These are phyloP conservation scores for Phytomonas serpens DNA, from an alignment of 208 protist genomes.

Conservation along the genomic window DNA sequence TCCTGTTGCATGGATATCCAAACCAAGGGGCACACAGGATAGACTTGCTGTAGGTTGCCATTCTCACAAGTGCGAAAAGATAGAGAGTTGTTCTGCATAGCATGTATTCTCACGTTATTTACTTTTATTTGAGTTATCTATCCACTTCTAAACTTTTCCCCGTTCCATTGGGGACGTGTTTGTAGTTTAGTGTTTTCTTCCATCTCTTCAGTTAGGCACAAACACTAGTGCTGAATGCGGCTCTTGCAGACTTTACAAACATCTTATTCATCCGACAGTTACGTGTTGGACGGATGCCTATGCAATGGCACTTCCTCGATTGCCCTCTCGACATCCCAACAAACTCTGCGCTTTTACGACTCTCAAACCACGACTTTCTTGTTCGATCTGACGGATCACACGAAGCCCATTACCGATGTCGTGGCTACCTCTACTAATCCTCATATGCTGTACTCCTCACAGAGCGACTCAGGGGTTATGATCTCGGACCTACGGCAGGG, in stretches of 20 bases:
- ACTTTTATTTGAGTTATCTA: slow-evolving; percentile 6
- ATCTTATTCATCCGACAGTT: slow-evolving; percentile 42
- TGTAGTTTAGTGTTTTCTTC: slow-evolving; percentile 4
- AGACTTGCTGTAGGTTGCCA: background rate
- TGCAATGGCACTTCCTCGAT: slow-evolving; percentile 32
- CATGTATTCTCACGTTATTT: background rate
- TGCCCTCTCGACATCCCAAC: slow-evolving; percentile 49
- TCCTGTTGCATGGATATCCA: background rate
- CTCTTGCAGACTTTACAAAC: slow-evolving; percentile 47
- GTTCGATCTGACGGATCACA: slow-evolving; percentile 52
- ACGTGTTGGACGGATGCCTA: slow-evolving; percentile 66
- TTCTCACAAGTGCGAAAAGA: background rate
- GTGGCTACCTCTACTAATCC: slow-evolving; percentile 33
- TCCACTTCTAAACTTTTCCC: slow-evolving; percentile 1
- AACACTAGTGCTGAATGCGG: slow-evolving; percentile 15
- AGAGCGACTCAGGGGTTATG: slow-evolving; percentile 80
- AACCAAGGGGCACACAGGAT: background rate
- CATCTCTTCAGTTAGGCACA: background rate
- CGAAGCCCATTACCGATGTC: slow-evolving; percentile 49
- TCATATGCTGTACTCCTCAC: slow-evolving; percentile 48
- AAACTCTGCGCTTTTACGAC: slow-evolving; percentile 63
- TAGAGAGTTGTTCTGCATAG: background rate
- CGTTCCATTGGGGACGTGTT: background rate
- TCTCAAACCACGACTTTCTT: slow-evolving; percentile 31
- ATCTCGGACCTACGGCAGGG: slow-evolving; percentile 49